Evolutionary conservation across 345 rosid species (phyloP).

Genomic region (Euphorbia lathyris): DNA sequence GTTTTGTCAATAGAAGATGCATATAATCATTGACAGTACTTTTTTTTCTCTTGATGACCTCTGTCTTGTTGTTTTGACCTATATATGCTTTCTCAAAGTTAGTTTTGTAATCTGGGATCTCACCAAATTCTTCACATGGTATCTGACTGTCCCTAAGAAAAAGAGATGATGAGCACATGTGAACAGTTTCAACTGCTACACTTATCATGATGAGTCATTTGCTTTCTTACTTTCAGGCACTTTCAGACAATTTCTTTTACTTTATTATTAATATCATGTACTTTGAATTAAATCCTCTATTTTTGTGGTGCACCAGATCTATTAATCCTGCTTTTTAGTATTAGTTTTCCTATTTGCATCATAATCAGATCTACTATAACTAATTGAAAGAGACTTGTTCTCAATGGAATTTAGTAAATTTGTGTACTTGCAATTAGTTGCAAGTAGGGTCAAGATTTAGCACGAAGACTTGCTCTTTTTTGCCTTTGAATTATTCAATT

Average conservation of each 20-base stretch:
- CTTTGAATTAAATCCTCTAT: background rate
- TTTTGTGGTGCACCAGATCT: conserved; percentile 17
- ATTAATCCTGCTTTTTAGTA: background rate
- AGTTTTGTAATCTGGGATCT: background rate
- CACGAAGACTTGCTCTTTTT: background rate
- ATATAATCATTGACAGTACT: conserved; percentile 4
- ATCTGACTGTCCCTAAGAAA: background rate
- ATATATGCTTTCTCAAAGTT: conserved; percentile 18
- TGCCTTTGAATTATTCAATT: too few species aligned
- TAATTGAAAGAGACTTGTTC: background rate
- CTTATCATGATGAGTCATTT: conserved; percentile 12
- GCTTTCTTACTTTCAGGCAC: conserved; percentile 23
- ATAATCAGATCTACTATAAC: background rate
- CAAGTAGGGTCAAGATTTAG: background rate
- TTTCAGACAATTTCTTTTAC: background rate
- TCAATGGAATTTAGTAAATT: background rate
- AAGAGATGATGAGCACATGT: conserved; percentile 28
- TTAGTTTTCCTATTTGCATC: background rate
- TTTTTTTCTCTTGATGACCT: conserved; percentile 9
- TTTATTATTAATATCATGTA: background rate
- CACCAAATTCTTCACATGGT: conserved; percentile 10
- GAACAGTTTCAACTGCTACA: conserved; percentile 47
- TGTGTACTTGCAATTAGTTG: background rate
- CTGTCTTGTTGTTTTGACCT: conserved; percentile 18
- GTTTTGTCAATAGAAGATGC: conserved; percentile 1